Conservation (phyloP, 2,329 filamentous ascomycete genomes). For the Fusarium ramigenum region DNA sequence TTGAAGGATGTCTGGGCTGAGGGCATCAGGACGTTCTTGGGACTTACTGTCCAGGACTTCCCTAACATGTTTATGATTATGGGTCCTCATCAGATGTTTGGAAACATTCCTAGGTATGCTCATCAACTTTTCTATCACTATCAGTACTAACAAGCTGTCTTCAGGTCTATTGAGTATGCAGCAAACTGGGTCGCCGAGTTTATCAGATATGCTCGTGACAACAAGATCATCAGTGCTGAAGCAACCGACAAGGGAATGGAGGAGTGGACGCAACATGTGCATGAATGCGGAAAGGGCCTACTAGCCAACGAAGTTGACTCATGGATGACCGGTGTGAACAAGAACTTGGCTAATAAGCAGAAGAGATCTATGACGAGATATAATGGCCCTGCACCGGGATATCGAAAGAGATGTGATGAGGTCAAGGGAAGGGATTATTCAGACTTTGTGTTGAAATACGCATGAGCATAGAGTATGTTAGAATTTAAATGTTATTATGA, state of each 20-base stretch:
- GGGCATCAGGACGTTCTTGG: slow-evolving; percentile 53
- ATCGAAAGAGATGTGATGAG: slow-evolving; percentile 49
- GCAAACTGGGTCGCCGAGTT: slow-evolving; percentile 51
- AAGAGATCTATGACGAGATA: slow-evolving; percentile 58
- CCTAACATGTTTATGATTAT: slow-evolving; percentile 61
- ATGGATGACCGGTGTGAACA: slow-evolving; percentile 67
- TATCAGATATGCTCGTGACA: slow-evolving; percentile 46
- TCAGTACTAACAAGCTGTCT: background rate
- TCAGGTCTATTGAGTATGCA: slow-evolving; percentile 51
- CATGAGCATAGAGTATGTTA: background rate
- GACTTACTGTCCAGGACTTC: slow-evolving; percentile 53
- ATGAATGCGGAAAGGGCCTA: slow-evolving; percentile 54
- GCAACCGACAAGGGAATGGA: slow-evolving; percentile 51
- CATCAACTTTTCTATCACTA: fast-evolving
- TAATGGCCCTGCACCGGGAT: slow-evolving; percentile 55
- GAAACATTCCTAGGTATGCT: slow-evolving; percentile 51
- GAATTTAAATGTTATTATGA: background rate
- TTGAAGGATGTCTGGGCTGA: slow-evolving; percentile 50
- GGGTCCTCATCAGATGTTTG: slow-evolving; percentile 56
- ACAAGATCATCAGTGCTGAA: slow-evolving; percentile 50
- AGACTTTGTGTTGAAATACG: slow-evolving; percentile 17
- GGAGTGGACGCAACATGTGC: slow-evolving; percentile 59
- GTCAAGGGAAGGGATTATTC: slow-evolving; percentile 43
- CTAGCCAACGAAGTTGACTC: slow-evolving; percentile 53
- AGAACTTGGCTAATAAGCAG: slow-evolving; percentile 57